Base-by-base conservation (phyloP, 2,329 filamentous ascomycete species). In the Chaetoscypha palmicola region DNA sequence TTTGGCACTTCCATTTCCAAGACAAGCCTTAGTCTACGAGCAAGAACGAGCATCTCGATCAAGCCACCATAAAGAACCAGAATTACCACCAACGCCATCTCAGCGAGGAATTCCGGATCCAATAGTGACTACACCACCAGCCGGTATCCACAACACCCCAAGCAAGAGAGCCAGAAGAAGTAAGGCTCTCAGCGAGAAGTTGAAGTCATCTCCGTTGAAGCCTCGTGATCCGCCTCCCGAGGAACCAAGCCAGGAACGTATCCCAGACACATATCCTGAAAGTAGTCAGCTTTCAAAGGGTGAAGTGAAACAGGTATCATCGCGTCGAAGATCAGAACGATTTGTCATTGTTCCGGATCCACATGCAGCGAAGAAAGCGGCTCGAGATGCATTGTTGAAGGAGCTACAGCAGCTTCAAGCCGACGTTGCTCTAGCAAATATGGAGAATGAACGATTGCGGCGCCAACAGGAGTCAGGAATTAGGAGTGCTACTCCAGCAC, bases 61-160 rank as follows among this genome's bases (percentile, higher is more conserved):
- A 16, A 34, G 4, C 9, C 32, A 19, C 4, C 11, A 59, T n/a
- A 69, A 70, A 12, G 79, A 85, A 53, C 80, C 80, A 1, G 78
- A 83, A 37, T 67, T 86, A 4, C 82, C 81, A 2, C 76, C 76
- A 0, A 76, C 76, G 0, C 72, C 73, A 1, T 68, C 68, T 22
- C 67, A 72, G 37, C 66, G 64, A 28, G 69, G 68, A 3, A 62
- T 71, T 10, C 63, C 65, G 2, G 77, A 81, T 46, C 69, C 72
- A 9, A 65, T 74, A 1, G 67, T 76, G 21, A 73, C 70, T 33
- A 74, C 73, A 2, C 75, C 75, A 5, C 74, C 77, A 1, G 60
- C 66, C 16, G 79, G 78, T 1, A 81, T 82, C 21, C 77, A 81
- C 47, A 71, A 72, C 39, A 78, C 74, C 11, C 76, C 77, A 0